These are phyloP conservation scores for Aspergillus texensis DNA, from an alignment of 2,329 filamentous ascomycete species.

Conservation along the genomic window DNA sequence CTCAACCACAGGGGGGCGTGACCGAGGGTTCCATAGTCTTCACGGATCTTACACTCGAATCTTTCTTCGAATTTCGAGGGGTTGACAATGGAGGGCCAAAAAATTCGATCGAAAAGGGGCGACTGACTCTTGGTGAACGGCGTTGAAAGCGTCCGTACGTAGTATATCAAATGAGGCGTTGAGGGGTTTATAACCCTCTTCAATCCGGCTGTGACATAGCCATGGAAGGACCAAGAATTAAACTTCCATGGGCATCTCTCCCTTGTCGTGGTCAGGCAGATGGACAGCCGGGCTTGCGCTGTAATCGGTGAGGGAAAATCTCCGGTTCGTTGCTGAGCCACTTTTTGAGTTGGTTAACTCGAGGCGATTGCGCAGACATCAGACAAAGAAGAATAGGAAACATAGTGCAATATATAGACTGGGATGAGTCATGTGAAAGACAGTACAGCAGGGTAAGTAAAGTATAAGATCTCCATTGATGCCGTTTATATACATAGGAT, in stretches of 20 bases:
- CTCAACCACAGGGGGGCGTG: not conserved
- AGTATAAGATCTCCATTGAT: slow-evolving; percentile 4
- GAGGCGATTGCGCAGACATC: not conserved
- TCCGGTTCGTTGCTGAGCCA: slow-evolving; percentile 8
- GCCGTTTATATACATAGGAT: slow-evolving; percentile 10
- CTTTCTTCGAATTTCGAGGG: not conserved
- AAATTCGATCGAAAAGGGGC: not conserved
- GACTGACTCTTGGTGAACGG: not conserved
- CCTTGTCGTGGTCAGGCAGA: not conserved
- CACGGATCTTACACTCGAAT: not conserved
- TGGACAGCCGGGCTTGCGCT: not conserved
- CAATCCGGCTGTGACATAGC: not conserved
- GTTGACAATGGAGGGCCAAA: not conserved
- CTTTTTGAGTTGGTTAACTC: not conserved
- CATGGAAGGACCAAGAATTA: not conserved
- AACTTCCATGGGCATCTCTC: not conserved
- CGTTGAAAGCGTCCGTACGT: not conserved
- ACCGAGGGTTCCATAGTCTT: not conserved
- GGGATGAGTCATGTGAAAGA: not conserved
- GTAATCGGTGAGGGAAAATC: not conserved
- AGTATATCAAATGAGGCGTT: not conserved
- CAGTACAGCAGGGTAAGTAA: not conserved
- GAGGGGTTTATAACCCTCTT: not conserved
- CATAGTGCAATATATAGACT: not conserved
- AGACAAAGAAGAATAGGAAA: not conserved